Percentiles rank a stretch among this genome's conserved stretches.
Evolutionary conservation across 805 yeast species (phyloP).

Genomic region (Metschnikowia colocasiae): DNA sequence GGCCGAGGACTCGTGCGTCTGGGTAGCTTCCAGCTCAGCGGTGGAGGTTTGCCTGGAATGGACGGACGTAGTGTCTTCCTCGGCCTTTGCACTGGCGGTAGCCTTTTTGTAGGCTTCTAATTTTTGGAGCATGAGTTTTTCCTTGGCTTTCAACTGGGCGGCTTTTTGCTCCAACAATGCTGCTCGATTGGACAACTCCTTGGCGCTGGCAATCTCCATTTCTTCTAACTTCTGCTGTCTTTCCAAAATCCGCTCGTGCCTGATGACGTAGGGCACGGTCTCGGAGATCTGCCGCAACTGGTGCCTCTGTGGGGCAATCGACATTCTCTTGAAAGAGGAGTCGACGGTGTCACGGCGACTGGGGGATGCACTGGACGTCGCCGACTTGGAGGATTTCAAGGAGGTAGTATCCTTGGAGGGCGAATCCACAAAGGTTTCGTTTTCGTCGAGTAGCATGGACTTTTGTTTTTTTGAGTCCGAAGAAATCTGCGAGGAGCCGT

Average conservation of each 20-base stretch:
- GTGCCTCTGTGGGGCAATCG: conserved; percentile 49
- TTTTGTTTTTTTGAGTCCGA: conserved; percentile 23
- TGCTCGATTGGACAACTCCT: conserved; percentile 70
- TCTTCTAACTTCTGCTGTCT: conserved; percentile 78
- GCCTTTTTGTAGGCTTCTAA: conserved; percentile 23
- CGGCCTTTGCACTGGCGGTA: conserved; percentile 5
- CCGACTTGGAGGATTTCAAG: conserved; percentile 30
- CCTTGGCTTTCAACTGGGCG: conserved; percentile 64
- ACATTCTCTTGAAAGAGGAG: conserved; percentile 38
- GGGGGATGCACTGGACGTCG: conserved; percentile 22
- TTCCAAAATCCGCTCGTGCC: conserved; percentile 70
- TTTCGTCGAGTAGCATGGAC: conserved; percentile 37
- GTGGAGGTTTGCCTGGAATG: not conserved
- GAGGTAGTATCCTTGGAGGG: conserved; percentile 25
- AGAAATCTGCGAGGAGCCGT: conserved; percentile 22
- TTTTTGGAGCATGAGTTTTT: conserved; percentile 47
- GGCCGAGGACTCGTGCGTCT: conserved; percentile 10
- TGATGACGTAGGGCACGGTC: conserved; percentile 78
- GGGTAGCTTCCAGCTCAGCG: not conserved
- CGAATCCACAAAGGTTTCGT: conserved; percentile 18
- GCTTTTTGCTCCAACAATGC: conserved; percentile 73
- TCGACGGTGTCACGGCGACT: conserved; percentile 15
- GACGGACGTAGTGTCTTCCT: not conserved
- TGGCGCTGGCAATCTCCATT: conserved; percentile 72
- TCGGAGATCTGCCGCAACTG: conserved; percentile 76